Base-by-base conservation (phyloP, 306 rosid genomes). In the Rosa lucieae region DNA sequence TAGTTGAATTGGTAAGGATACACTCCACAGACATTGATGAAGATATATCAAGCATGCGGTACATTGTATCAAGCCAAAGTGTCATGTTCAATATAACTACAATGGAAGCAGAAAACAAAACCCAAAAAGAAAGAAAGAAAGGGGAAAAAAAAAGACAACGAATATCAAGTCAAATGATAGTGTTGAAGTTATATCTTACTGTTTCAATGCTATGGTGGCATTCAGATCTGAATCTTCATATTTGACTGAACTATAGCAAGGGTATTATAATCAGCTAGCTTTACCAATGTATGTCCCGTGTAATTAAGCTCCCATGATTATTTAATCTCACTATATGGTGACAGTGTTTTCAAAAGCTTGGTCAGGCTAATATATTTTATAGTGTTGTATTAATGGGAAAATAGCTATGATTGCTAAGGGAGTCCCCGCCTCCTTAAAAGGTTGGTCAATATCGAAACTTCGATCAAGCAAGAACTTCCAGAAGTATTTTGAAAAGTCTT, bases 401-500 rank as follows among this genome's bases (percentile, higher is more conserved):
- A 9, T 14, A 43, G 69, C n/a, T 63, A 32, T 32, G 42, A 63
- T 63, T 63, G 69, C 69, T 32, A 2, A 13, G n/a, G 68, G 68
- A 29, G 42, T 13, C 15, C 20, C n/a, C 14, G 44, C 44, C 70
- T 35, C 42, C 70, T 6, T 65, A 35, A 65, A 65, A 65, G 70
- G 44, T 35, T 32, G n/a, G 70, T 65, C 70, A 65, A 13, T 13
- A 5, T 63, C 39, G 17, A 11, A 35, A 11, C 18, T 65, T 65
- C 44, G 44, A 58, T 58, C 63, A n/a, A 65, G 43, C 1, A 65
- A 35, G 70, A 73, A 76, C 82, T 77, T 84, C 83, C 72, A 77
- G 84, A 87, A 82, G 75, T 12, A 32, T 77, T 58, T 83, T 81
- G 80, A 81, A 75, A 46, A 77, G 76, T 80, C 80, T 67, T 20